phyloP scores from a whole-genome alignment of 2,329 filamentous ascomycete species.

The Myriangium duriaei region DNA sequence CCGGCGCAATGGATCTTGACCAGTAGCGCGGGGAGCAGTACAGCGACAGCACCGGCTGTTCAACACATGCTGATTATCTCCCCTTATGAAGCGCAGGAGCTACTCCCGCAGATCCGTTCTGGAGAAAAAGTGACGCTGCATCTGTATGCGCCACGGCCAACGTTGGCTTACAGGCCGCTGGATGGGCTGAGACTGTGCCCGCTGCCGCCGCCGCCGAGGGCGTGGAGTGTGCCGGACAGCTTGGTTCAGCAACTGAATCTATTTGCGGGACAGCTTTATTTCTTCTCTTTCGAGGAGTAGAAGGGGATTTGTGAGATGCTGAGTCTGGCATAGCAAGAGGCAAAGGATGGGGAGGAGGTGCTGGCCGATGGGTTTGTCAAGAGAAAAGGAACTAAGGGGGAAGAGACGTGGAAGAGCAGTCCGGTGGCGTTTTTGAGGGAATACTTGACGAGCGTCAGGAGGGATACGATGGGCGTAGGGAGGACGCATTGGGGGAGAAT shows the following conservation, averaged over 20 bases:
- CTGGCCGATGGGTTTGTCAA: not conserved
- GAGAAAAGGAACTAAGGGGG: no score
- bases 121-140: slow-evolving; percentile 21
- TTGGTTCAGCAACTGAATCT: not conserved
- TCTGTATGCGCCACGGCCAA: not conserved
- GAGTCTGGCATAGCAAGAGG: not conserved
- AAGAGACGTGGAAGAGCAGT: not conserved
- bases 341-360: not conserved
- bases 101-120: slow-evolving; percentile 31
- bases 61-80: slow-evolving; percentile 43
- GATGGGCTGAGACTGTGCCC: slow-evolving; percentile 4
- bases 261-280: slow-evolving; percentile 4
- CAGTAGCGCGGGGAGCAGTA: no score
- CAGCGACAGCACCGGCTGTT: slow-evolving; percentile 11
- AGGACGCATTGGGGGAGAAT: not conserved
- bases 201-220: not conserved
- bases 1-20: slow-evolving; percentile 44
- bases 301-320: not conserved
- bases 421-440: not conserved
- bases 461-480: not conserved
- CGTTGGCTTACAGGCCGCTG: not conserved
- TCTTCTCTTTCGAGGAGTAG: not conserved
- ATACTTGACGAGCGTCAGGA: not conserved
- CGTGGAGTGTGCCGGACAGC: not conserved
- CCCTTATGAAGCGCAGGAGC: slow-evolving; percentile 45